Base-by-base conservation (phyloP, 257 asterid species). In the Plantago major region DNA sequence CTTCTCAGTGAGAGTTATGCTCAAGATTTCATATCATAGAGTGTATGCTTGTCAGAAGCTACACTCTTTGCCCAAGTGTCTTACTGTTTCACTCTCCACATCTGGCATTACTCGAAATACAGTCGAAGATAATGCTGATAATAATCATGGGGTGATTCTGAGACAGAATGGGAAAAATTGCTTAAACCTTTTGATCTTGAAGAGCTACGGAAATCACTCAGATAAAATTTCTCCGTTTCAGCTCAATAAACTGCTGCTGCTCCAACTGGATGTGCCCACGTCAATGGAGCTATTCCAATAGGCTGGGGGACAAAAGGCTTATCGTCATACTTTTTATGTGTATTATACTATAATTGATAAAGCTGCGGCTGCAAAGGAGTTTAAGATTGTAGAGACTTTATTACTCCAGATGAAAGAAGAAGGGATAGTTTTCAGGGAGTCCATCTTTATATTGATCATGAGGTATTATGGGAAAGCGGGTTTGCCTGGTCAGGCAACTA, bases 401-500 rank as follows among this genome's bases (percentile, higher is more conserved):
- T 49, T 92, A 46, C 62, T 80, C 77, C 95, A 79, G 83, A 92
- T 86, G 99, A 92, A 89, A 69, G 84, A 77, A 48, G 99, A 89
- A 46, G 86, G 86, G 18, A 65, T 83, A 26, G 78, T 79, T 63
- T 78, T 83, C 43, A 82, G 54, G 46, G 97, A 92, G 77, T 77
- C 95, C 38, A 69, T 88, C 53, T 91, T 91, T 64, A 81, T 88
- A 65, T 67, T 76, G 81, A 78, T 88, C 45, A 91, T 91, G 95
- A 82, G 83, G 83, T 88, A 91, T 70, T 91, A 84, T 37, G 97
- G 96, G 11, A 78, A 79, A 69, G 94, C 90, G 69, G 84, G 90
- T 69, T 71, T 86, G 71, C 97, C 98, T 10, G 98, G 98, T 68
- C 95, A 86, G 67, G 90, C 98, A 1, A 82, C 94, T 54, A 76